Percentiles rank a stretch among this genome's conserved stretches.
phyloP scores from a whole-genome alignment of 768 basidiomycete species.

The Mycena epipterygia region DNA sequence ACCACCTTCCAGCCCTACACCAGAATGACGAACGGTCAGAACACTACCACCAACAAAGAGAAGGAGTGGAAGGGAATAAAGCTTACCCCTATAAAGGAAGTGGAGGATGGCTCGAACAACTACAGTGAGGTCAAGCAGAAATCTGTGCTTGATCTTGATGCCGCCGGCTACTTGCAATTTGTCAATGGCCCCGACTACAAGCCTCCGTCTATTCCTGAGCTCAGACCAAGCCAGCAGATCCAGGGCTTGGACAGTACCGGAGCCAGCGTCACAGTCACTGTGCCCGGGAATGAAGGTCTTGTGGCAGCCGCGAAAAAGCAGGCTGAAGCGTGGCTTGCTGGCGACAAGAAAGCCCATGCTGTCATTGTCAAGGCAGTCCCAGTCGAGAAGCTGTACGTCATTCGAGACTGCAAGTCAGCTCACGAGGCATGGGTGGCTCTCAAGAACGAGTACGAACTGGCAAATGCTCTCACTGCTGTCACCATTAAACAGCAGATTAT shows the following conservation, averaged over 20 bases:
- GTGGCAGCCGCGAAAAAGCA: not conserved
- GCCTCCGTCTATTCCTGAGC: constrained; percentile 18
- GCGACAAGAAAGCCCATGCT: constrained; percentile 18
- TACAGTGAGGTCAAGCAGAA: constrained; percentile 29
- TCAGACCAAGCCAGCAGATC: not conserved
- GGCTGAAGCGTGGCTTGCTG: constrained; percentile 12
- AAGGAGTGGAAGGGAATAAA: constrained; percentile 23
- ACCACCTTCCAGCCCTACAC: not conserved
- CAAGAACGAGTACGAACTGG: not conserved
- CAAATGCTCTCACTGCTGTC: not conserved
- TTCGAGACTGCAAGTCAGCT: not conserved
- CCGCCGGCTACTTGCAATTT: constrained; percentile 25
- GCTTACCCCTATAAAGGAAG: constrained; percentile 24
- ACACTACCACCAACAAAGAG: not conserved
- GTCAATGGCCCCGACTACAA: constrained; percentile 16
- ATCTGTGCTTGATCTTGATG: constrained; percentile 9
- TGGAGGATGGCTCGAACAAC: constrained; percentile 11
- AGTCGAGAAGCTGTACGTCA: not conserved
- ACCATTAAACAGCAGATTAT: not conserved
- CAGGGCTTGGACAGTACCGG: constrained; percentile 12
- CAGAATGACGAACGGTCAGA: not conserved
- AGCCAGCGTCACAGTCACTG: not conserved
- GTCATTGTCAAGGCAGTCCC: constrained; percentile 23
- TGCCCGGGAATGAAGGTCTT: constrained; percentile 9
- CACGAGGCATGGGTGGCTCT: not conserved